These are phyloP conservation scores for Trichosanthes cucumerina DNA, from an alignment of 306 rosid species.

Conservation along the genomic window DNA sequence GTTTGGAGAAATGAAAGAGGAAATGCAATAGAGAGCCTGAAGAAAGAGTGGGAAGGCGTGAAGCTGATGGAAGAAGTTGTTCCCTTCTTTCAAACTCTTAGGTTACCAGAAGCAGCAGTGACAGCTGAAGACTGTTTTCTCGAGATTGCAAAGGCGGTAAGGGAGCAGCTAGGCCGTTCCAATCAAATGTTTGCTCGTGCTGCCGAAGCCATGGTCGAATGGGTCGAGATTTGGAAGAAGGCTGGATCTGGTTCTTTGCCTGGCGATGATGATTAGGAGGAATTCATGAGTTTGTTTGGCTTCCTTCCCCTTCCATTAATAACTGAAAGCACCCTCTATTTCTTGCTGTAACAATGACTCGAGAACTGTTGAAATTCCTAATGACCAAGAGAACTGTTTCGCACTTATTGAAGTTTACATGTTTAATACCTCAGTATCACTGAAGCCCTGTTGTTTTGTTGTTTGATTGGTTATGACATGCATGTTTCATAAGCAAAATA, in stretches of 20 bases:
- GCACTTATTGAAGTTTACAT: not conserved
- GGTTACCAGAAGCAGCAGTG: constrained; percentile 46
- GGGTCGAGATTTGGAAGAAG: constrained; percentile 81
- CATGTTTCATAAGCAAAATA: too few species aligned
- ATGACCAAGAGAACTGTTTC: not conserved
- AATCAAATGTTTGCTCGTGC: constrained; percentile 65
- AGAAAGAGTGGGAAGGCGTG: constrained; percentile 99
- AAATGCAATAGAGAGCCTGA: constrained; percentile 71
- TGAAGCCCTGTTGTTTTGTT: not conserved
- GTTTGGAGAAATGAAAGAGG: constrained; percentile 89
- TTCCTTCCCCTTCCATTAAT: not conserved
- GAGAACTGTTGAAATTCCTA: not conserved
- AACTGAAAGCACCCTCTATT: not conserved
- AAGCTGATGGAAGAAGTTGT: constrained; percentile 90
- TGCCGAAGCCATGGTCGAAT: constrained; percentile 75
- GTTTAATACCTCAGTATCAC: not conserved
- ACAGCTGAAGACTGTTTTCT: constrained; percentile 67
- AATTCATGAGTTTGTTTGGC: not conserved
- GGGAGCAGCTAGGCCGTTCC: constrained; percentile 65
- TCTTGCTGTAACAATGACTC: not conserved
- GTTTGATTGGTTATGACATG: not conserved
- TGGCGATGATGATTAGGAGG: not conserved
- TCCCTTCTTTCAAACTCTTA: constrained; percentile 85
- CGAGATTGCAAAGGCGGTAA: constrained; percentile 63
- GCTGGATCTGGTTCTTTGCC: constrained; percentile 30